Percentiles rank a stretch among this genome's conserved stretches.
phyloP scores from a whole-genome alignment of 805 yeast species.

The Maudiozyma saulgeensis region DNA sequence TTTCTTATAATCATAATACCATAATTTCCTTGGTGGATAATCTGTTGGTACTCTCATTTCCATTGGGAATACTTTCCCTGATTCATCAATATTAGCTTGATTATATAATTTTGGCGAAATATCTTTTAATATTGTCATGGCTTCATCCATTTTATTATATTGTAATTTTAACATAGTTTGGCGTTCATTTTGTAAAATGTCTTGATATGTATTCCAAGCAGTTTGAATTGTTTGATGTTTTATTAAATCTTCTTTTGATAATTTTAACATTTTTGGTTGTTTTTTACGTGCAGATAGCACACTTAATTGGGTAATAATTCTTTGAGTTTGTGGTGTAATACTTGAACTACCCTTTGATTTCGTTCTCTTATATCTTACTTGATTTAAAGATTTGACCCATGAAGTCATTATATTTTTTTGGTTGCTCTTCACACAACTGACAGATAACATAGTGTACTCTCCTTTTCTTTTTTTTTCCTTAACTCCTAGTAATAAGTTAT shows the following conservation, averaged over 20 bases:
- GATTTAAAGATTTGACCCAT: neutral
- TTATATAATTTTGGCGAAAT: slow-evolving; percentile 47
- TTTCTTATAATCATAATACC: slow-evolving; percentile 7
- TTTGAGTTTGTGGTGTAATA: slow-evolving; percentile 39
- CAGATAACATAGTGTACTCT: neutral
- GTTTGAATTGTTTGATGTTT: slow-evolving; percentile 74
- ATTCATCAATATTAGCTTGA: slow-evolving; percentile 50
- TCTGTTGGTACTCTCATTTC: slow-evolving; percentile 86
- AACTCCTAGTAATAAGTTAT: too few species aligned
- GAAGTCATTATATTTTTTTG: neutral
- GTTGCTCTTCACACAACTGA: neutral
- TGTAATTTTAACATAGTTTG: slow-evolving; percentile 45
- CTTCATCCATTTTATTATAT: slow-evolving; percentile 53
- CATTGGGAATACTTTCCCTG: slow-evolving; percentile 59
- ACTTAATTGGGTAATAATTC: slow-evolving; percentile 48
- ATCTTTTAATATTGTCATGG: slow-evolving; percentile 58
- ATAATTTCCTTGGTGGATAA: slow-evolving; percentile 57
- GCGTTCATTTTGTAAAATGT: slow-evolving; percentile 38
- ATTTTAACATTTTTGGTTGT: slow-evolving; percentile 71
- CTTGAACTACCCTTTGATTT: slow-evolving; percentile 25
- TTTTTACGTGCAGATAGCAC: slow-evolving; percentile 82
- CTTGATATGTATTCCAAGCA: slow-evolving; percentile 67
- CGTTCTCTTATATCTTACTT: slow-evolving; percentile 43
- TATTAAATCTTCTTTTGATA: slow-evolving; percentile 64
- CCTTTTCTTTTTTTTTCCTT: too few species aligned